phyloP scores from a whole-genome alignment of 352 stramenopile species.

The Pythium sp. region DNA sequence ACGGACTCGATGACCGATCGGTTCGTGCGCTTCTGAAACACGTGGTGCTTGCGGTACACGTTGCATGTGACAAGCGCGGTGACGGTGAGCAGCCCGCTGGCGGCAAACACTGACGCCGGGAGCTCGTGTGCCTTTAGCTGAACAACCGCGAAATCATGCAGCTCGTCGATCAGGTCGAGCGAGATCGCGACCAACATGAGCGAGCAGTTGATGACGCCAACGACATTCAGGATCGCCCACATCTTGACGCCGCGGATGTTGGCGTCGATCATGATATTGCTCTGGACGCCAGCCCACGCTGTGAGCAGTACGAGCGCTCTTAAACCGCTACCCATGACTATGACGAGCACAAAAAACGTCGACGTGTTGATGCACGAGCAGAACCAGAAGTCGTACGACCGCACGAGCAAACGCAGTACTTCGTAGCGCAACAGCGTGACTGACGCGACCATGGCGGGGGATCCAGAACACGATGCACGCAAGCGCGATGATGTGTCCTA shows the following conservation, averaged over 20 bases:
- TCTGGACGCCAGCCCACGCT: constrained; percentile 3
- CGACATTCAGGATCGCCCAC: constrained; percentile 4
- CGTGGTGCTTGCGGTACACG: constrained; percentile 6
- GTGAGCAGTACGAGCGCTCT: not conserved
- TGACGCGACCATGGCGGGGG: not conserved
- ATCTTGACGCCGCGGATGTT: constrained; percentile 4
- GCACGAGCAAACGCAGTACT: not conserved
- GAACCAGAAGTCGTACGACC: constrained; percentile 11
- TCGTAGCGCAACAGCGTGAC: not conserved
- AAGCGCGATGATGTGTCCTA: not conserved
- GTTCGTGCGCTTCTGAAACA: not conserved
- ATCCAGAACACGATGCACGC: not conserved
- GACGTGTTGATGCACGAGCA: constrained; percentile 2
- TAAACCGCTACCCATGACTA: not conserved
- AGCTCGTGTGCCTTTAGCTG: not conserved
- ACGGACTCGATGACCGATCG: constrained; percentile 5
- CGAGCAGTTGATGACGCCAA: not conserved
- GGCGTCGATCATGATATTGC: constrained; percentile 12
- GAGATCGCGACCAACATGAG: not conserved
- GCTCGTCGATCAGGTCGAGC: not conserved
- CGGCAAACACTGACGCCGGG: not conserved
- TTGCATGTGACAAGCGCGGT: constrained; percentile 13
- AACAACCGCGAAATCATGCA: constrained; percentile 7
- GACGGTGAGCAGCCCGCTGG: constrained; percentile 9
- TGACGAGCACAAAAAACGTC: not conserved